These are phyloP conservation scores for Kluyveromyces siamensis DNA, from an alignment of 805 yeast genomes.

Conservation along the genomic window DNA sequence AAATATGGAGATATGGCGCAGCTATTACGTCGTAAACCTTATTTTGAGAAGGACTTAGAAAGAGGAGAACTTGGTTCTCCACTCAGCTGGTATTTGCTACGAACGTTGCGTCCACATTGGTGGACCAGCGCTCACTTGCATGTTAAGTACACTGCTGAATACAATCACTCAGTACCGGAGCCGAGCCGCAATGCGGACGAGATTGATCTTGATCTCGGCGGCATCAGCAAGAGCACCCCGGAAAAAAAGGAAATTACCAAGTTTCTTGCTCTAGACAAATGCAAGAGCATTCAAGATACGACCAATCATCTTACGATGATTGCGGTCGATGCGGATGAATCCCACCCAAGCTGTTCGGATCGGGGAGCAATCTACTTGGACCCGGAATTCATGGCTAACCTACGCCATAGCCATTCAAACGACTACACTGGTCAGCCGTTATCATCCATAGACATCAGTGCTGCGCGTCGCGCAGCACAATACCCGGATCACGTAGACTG, in stretches of 20 bases:
- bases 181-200: constrained; percentile 28
- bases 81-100: constrained; percentile 46
- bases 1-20: constrained; percentile 47
- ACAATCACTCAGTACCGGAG: constrained; percentile 21
- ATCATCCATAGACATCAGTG: constrained; percentile 1
- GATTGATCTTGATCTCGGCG: constrained; percentile 21
- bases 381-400: constrained; percentile 27
- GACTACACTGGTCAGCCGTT: not conserved
- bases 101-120: constrained; percentile 46
- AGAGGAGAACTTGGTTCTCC: constrained; percentile 65
- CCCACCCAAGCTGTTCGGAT: constrained; percentile 15
- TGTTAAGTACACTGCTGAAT: constrained; percentile 54
- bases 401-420: constrained; percentile 5
- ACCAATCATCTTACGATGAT: constrained; percentile 42
- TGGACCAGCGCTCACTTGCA: constrained; percentile 94
- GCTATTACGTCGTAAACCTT: constrained; percentile 54
- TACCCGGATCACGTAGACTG: constrained; percentile 1
- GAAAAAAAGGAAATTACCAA: constrained; percentile 26
- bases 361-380: constrained; percentile 25
- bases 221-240: not conserved
- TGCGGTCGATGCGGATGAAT: constrained; percentile 31
- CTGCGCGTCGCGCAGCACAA: constrained; percentile 1
- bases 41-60: constrained; percentile 54
- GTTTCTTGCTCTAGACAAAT: constrained; percentile 81
- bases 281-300: constrained; percentile 47